Evolutionary conservation across 1,139 yeast genomes (phyloP), one percentile per base, ranked within the genome.

Genomic region (Geotrichum restrictum): DNA sequence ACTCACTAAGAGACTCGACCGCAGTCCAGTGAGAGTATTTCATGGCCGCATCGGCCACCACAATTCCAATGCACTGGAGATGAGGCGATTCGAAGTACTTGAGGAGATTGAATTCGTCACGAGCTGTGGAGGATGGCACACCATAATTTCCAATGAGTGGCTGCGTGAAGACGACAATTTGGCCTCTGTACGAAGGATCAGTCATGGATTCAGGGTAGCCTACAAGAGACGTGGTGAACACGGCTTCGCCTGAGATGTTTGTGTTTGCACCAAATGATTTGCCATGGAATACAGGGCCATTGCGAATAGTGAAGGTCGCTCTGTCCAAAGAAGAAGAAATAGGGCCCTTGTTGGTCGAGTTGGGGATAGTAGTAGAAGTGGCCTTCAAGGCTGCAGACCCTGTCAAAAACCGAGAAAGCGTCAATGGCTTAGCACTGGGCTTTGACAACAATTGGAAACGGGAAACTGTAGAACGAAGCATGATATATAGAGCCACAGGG

Each of bases 141-240:
- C 98, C 98, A 71, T 93, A 93, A 72, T 93, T 93, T 57, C 98
- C 98, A 66, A 93, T 88, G 67, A 93, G 79, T 22, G 98, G 98
- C 71, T 91, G 97, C 8, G 98, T 93, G 73, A 93, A 89, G 59
- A 94, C 95, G 62, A 93, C 81, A 60, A 93, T 93, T 74, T 93
- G 98, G 45, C 98, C 98, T 64, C 82, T 83, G 71, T 93, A 93
- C 5, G 96, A 88, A 39, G 98, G 98, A 70, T 93, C 98, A 22
- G 98, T 91, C 96, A 93, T 91, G 21, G 96, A 88, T 72, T 93
- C 98, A 7, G 98, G 98, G 70, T 93, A 93, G 16, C 98, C 98
- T 13, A 93, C 98, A 66, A 93, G 78, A 3, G 98, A 93, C 36
- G 98, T 93, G 45, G 98, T 88, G 76, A 93, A 93, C 42, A 93